These are phyloP conservation scores for Phallus indusiatus DNA, from an alignment of 768 basidiomycete genomes.

Conservation along the genomic window DNA sequence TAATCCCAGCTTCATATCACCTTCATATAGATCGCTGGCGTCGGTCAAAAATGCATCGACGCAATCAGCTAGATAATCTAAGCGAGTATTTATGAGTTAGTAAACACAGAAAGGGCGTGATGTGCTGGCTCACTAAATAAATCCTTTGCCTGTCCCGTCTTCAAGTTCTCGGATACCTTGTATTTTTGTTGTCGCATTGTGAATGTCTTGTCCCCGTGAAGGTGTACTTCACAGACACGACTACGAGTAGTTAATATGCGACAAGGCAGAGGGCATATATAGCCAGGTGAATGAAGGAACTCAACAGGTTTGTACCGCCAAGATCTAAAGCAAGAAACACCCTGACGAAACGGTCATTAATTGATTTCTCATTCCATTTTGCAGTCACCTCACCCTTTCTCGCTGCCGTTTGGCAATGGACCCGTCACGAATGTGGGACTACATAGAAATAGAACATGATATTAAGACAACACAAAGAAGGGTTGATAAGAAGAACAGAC, in stretches of 20 bases:
- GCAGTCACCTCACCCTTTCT: constrained; percentile 61
- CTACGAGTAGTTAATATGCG: constrained; percentile 29
- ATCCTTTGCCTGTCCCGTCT: constrained; percentile 80
- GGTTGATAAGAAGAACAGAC: constrained; percentile 28
- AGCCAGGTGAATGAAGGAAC: constrained; percentile 9
- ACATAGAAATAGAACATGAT: constrained; percentile 2
- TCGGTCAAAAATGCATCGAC: constrained; percentile 91
- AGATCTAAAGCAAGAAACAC: constrained; percentile 95
- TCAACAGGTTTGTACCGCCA: constrained; percentile 95
- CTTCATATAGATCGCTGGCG: constrained; percentile 26
- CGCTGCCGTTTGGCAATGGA: constrained; percentile 79
- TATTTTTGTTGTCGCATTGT: constrained; percentile 91
- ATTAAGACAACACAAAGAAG: neutral
- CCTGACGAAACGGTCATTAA: constrained; percentile 29
- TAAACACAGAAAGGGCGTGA: constrained; percentile 4
- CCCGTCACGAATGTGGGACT: constrained; percentile 95
- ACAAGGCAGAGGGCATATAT: neutral
- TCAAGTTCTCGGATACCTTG: constrained; percentile 87
- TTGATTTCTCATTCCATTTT: neutral
- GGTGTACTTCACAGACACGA: constrained; percentile 87
- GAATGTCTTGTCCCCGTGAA: constrained; percentile 88
- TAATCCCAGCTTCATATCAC: constrained; percentile 62
- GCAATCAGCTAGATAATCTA: constrained; percentile 96
- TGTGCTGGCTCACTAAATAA: constrained; percentile 60
- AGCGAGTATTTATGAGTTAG: neutral